A percentile compares a stretch with the other conserved stretches of the same genome.
Evolutionary conservation across 345 rosid genomes (phyloP).

Genomic region (Corchorus olitorius): DNA sequence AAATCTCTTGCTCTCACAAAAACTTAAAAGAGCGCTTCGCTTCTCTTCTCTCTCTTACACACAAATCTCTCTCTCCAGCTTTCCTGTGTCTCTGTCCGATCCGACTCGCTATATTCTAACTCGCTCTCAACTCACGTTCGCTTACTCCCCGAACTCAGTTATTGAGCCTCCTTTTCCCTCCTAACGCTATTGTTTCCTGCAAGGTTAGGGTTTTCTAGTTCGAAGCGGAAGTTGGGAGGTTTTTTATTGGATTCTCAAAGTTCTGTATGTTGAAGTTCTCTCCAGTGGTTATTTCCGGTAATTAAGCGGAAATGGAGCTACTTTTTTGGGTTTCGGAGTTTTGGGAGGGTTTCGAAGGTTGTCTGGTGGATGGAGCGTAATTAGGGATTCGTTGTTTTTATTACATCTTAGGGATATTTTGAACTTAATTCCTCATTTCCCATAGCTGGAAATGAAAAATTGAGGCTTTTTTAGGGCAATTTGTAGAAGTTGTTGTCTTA

Average conservation of each 20-base stretch:
- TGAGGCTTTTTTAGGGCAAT: slow-evolving; percentile 13
- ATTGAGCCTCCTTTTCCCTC: neutral
- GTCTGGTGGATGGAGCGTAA: slow-evolving; percentile 14
- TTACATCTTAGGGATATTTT: slow-evolving; percentile 6
- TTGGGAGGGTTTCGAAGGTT: slow-evolving; percentile 4
- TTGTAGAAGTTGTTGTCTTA: neutral
- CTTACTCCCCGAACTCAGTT: neutral
- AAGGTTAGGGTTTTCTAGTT: slow-evolving; percentile 6
- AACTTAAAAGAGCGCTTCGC: neutral
- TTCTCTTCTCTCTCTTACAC: neutral
- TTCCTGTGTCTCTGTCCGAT: neutral
- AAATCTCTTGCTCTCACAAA: neutral
- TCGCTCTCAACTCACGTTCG: neutral
- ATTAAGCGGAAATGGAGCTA: slow-evolving; percentile 26
- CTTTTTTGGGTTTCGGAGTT: slow-evolving; percentile 14
- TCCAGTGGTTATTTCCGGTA: neutral
- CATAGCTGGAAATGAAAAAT: neutral
- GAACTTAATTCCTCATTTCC: neutral
- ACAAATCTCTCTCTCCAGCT: neutral
- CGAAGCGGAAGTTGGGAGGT: neutral
- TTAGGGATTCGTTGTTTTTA: slow-evolving; percentile 28
- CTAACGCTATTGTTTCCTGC: neutral
- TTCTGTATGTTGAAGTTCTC: slow-evolving; percentile 21
- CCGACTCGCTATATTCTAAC: slow-evolving; percentile 3
- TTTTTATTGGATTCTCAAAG: neutral